phyloP scores from a whole-genome alignment of 257 asterid genomes.

The Solanum arcanum region DNA sequence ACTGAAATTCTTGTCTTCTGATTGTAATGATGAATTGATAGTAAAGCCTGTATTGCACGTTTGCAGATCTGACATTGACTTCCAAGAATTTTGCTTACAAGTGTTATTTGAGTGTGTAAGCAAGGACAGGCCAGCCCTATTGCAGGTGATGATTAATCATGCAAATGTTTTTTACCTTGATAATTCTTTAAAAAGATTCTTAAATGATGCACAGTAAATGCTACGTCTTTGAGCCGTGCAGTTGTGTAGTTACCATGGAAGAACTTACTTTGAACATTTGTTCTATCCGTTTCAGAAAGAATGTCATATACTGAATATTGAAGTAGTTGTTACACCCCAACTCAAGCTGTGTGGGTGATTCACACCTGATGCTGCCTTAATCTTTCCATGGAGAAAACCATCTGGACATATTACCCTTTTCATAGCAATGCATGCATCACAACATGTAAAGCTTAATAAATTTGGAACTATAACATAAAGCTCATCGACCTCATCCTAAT shows the following conservation, averaged over 20 bases:
- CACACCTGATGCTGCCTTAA: not conserved
- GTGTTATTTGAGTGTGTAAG: slow-evolving; percentile 93
- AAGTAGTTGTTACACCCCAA: not conserved
- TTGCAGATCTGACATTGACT: slow-evolving; percentile 71
- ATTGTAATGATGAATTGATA: not conserved
- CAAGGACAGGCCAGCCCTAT: slow-evolving; percentile 89
- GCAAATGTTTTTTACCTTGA: not conserved
- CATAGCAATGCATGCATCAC: not conserved
- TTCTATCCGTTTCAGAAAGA: not conserved
- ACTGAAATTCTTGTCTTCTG: not conserved
- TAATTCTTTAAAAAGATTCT: not conserved
- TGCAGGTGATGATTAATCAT: slow-evolving; percentile 46
- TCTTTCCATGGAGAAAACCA: not conserved
- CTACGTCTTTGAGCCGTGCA: not conserved
- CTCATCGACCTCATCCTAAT: not conserved
- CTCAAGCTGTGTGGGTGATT: not conserved
- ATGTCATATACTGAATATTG: not conserved
- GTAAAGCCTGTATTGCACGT: not conserved
- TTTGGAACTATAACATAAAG: not conserved
- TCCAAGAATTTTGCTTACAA: slow-evolving; percentile 86
- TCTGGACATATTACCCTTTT: not conserved
- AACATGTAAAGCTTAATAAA: not conserved
- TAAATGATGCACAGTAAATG: not conserved
- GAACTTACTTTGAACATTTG: not conserved
- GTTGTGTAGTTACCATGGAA: not conserved